phyloP scores from a whole-genome alignment of 2,329 filamentous ascomycete species.

The Aspergillus luchuensis region DNA sequence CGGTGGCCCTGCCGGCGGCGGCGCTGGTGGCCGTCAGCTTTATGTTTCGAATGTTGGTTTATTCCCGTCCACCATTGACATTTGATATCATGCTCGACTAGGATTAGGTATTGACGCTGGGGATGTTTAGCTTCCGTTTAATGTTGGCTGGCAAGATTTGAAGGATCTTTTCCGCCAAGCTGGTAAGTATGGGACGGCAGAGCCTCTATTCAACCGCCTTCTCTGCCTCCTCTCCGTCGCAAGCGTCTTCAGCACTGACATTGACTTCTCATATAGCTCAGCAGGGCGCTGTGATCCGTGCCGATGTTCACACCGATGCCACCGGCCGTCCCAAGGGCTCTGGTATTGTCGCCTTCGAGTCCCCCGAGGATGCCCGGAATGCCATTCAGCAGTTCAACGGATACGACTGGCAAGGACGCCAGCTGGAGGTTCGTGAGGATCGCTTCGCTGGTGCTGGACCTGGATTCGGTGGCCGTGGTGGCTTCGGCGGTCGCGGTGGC shows the following conservation, averaged over 20 bases:
- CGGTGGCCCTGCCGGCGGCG: constrained; percentile 44
- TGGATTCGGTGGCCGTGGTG: constrained; percentile 48
- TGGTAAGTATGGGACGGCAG: constrained; percentile 63
- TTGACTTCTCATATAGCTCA: constrained; percentile 39
- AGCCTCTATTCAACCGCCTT: constrained; percentile 14
- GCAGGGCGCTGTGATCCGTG: constrained; percentile 81
- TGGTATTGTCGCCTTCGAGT: constrained; percentile 95
- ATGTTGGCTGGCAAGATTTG: constrained; percentile 96
- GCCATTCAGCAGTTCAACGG: constrained; percentile 98
- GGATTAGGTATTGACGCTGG: constrained; percentile 41
- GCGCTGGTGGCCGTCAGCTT: constrained; percentile 78
- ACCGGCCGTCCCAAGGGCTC: constrained; percentile 95
- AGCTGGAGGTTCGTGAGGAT: constrained; percentile 93
- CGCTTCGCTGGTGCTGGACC: constrained; percentile 72
- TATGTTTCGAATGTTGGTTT: constrained; percentile 96
- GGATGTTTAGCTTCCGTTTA: constrained; percentile 79
- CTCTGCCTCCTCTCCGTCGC: constrained; percentile 7
- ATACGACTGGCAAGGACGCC: constrained; percentile 95
- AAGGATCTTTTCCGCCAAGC: constrained; percentile 99
- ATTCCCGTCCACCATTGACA: constrained; percentile 30
- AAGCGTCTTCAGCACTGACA: constrained; percentile 31
- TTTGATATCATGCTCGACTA: constrained; percentile 17
- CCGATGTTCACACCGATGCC: constrained; percentile 88
- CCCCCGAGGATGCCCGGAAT: constrained; percentile 88
- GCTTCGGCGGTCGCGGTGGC: constrained; percentile 45